Conservation (phyloP, 2,329 filamentous ascomycete species). For the Truncatella angustata region DNA sequence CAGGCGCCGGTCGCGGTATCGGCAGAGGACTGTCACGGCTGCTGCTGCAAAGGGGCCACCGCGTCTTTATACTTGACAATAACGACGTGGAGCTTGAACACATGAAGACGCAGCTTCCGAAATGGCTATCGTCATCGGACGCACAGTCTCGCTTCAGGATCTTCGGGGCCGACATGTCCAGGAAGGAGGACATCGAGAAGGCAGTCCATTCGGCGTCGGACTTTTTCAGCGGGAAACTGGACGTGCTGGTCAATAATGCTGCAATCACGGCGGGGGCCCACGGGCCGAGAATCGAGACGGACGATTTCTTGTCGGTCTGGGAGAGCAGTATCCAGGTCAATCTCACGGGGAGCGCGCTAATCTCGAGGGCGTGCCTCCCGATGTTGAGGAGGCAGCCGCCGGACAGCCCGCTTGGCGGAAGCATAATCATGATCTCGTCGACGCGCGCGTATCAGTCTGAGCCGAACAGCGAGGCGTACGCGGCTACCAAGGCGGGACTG, state of each 20-base stretch:
- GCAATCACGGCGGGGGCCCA: constrained; percentile 33
- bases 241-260: constrained; percentile 42
- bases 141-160: neutral
- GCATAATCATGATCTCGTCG: constrained; percentile 46
- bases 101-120: constrained; percentile 26
- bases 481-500: constrained; percentile 48
- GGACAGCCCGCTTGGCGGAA: constrained; percentile 15
- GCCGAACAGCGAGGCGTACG: constrained; percentile 47
- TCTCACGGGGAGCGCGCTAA: constrained; percentile 33
- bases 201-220: constrained; percentile 26
- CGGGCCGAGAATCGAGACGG: constrained; percentile 27
- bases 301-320: constrained; percentile 28
- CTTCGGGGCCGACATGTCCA: neutral
- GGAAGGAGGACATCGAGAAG: constrained; percentile 22
- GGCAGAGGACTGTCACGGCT: constrained; percentile 33
- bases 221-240: constrained; percentile 34
- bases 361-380: constrained; percentile 26
- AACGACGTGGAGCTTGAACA: constrained; percentile 36
- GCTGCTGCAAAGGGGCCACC: constrained; percentile 35
- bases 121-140: constrained; percentile 26
- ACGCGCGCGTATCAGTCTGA: constrained; percentile 49
- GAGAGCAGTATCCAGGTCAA: constrained; percentile 34
- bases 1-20: constrained; percentile 34
- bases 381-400: constrained; percentile 18
- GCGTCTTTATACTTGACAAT: constrained; percentile 38